These are phyloP conservation scores for Kodamaea arcana DNA, from an alignment of 1,139 yeast species.

Conservation along the genomic window DNA sequence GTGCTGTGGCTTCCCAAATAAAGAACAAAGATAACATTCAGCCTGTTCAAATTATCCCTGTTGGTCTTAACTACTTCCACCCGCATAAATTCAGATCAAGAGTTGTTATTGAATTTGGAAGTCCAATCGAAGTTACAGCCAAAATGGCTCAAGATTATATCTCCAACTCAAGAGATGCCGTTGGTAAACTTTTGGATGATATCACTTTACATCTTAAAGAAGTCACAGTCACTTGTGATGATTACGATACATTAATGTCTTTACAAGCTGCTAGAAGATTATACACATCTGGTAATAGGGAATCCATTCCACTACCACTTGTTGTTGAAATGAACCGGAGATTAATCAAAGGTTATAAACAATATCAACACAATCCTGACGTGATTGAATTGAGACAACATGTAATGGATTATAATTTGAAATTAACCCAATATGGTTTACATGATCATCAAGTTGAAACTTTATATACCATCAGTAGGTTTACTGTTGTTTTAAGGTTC, in stretches of 20 bases:
- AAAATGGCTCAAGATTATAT: conserved; percentile 25
- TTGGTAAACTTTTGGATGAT: conserved; percentile 54
- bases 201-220: conserved; percentile 76
- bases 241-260: conserved; percentile 86
- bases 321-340: conserved; percentile 89
- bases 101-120: conserved; percentile 92
- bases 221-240: conserved; percentile 89
- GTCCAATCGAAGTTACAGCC: conserved; percentile 68
- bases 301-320: conserved; percentile 59
- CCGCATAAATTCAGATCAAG: conserved; percentile 93
- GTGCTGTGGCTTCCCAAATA: conserved; percentile 51
- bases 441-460: conserved; percentile 89
- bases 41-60: conserved; percentile 78
- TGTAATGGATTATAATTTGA: conserved; percentile 65
- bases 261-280: conserved; percentile 91
- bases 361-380: conserved; percentile 67
- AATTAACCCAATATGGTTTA: conserved; percentile 62
- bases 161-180: conserved; percentile 17
- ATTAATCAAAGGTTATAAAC: conserved; percentile 72
- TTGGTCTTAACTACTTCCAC: conserved; percentile 96
- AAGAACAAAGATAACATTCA: conserved; percentile 11
- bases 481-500: conserved; percentile 44
- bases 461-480: conserved; percentile 46
- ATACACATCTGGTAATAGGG: conserved; percentile 35
- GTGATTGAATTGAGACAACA: conserved; percentile 56